These are phyloP conservation scores for Picochlorum costavermella DNA, from an alignment of 139 green algal species.

Conservation along the genomic window DNA sequence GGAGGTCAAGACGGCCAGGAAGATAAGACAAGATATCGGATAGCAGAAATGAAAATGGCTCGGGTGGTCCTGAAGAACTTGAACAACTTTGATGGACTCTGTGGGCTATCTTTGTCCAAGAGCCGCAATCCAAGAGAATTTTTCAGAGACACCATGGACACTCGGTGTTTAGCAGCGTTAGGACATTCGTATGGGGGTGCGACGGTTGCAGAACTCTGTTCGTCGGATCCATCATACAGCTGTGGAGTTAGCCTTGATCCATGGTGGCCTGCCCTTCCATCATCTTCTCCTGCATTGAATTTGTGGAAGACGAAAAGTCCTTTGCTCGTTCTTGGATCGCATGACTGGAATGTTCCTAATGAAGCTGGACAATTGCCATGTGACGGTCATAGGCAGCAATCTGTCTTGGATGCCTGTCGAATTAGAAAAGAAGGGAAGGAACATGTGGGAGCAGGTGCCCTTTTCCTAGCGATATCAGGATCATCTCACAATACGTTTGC, in stretches of 20 bases:
- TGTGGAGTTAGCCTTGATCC: conserved; percentile 45
- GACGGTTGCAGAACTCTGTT: conserved; percentile 33
- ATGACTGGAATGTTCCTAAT: conserved; percentile 58
- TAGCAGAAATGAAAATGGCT: conserved; percentile 22
- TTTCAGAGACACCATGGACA: conserved; percentile 35
- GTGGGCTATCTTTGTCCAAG: conserved; percentile 9
- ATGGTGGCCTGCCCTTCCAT: conserved; percentile 41
- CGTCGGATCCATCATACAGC: conserved; percentile 28
- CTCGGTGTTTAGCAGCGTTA: conserved; percentile 26
- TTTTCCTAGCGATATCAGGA: conserved; percentile 31
- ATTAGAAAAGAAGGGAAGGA: conserved; percentile 3
- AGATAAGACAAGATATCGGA: conserved; percentile 14
- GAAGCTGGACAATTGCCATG: conserved; percentile 34
- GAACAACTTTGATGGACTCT: neutral
- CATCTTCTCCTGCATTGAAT: conserved; percentile 10
- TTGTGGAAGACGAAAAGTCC: conserved; percentile 28
- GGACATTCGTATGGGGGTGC: conserved; percentile 55
- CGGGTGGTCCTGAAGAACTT: conserved; percentile 5
- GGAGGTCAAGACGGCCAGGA: conserved; percentile 13
- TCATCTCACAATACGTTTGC: conserved; percentile 42
- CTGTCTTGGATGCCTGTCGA: conserved; percentile 31
- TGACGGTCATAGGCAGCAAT: conserved; percentile 30
- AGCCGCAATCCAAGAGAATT: conserved; percentile 1
- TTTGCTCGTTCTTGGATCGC: conserved; percentile 44
- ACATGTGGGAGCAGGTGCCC: conserved; percentile 15